phyloP scores from a whole-genome alignment of 2,329 filamentous ascomycete species.

The Fusarium fujikuroi region DNA sequence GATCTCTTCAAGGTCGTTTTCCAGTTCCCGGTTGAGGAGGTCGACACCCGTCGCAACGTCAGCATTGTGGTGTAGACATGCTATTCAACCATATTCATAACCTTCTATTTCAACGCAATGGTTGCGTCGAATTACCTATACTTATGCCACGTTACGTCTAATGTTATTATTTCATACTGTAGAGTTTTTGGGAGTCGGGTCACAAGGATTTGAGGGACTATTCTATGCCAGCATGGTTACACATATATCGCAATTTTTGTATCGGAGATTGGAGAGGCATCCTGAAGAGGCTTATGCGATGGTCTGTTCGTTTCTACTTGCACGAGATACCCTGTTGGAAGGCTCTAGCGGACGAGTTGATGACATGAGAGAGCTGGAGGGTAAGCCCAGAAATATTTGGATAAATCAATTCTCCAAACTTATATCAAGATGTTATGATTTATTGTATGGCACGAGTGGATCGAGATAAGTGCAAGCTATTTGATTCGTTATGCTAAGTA shows the following conservation, averaged over 20 bases:
- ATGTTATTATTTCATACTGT: slow-evolving; percentile 28
- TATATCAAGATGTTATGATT: not conserved
- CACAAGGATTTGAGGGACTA: slow-evolving; percentile 8
- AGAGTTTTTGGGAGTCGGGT: slow-evolving; percentile 22
- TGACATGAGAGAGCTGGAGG: slow-evolving; percentile 11
- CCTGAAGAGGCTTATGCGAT: slow-evolving; percentile 33
- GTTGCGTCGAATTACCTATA: not conserved
- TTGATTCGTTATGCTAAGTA: not conserved
- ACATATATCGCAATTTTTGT: slow-evolving; percentile 22
- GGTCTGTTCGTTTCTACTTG: slow-evolving; percentile 45
- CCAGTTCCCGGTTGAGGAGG: slow-evolving; percentile 84
- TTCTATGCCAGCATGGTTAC: slow-evolving; percentile 7
- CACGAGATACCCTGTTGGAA: slow-evolving; percentile 47
- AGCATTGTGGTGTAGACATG: slow-evolving; percentile 62
- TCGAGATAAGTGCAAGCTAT: slow-evolving; percentile 6
- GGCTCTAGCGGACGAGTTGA: slow-evolving; percentile 31
- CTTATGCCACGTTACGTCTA: slow-evolving; percentile 26
- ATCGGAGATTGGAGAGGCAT: slow-evolving; percentile 13
- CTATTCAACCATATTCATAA: not conserved
- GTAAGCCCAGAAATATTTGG: not conserved
- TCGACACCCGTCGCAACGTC: slow-evolving; percentile 71
- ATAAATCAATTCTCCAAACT: not conserved
- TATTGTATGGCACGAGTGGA: not conserved
- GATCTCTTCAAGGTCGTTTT: slow-evolving; percentile 89
- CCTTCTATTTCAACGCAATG: not conserved